Evolutionary conservation across 2,329 filamentous ascomycete genomes (phyloP), one percentile per base, ranked within the genome.

Genomic region (Penicillium sp.): DNA sequence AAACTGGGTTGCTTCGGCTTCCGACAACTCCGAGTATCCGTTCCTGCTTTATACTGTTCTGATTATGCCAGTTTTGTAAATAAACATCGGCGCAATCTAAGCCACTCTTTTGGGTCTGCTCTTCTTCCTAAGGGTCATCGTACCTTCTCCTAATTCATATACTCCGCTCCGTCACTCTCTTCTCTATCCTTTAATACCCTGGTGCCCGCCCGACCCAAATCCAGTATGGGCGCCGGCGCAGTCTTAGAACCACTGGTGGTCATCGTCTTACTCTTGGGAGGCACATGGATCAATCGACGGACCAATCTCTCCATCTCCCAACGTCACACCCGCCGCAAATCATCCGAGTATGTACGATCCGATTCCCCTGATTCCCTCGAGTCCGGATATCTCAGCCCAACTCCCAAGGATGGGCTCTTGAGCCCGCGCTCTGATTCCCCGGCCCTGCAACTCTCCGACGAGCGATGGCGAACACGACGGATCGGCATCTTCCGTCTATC

Each of bases 221-320:
- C 12, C 56, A 60, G 22, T 55, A 84, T 84, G 81, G 83, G 82
- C 33, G 75, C 77, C 43, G 83, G 84, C 42, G 81, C 81, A 15
- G 75, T 85, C 56, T 72, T 86, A 52, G 85, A 88, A 63, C 85
- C 85, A n/a, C 72, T 85, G 14, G 77, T 85, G 2, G 84, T 88
- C 29, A 73, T 86, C 50, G 75, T 79, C 22, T 75, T 88, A 23
- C 78, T 88, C 14, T 80, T 85, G 55, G 81, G 82, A 53, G 85
- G 85, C 25, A 85, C 84, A 15, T 83, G 82, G 77, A 78, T 87
- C 61, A 87, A 88, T 67, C 78, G 84, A 47, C 62, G 67, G 6
- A 67, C 61, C 40, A 77, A 81, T 56, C 62, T 69, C 12, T 74
- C 62, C 25, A 58, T 58, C 31, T 37, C 54, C 26, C 52, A 51